Evolutionary conservation across 495 filamentous ascomycete genomes (phyloP).

Genomic region (Lasiosphaeriaceae sp.): DNA sequence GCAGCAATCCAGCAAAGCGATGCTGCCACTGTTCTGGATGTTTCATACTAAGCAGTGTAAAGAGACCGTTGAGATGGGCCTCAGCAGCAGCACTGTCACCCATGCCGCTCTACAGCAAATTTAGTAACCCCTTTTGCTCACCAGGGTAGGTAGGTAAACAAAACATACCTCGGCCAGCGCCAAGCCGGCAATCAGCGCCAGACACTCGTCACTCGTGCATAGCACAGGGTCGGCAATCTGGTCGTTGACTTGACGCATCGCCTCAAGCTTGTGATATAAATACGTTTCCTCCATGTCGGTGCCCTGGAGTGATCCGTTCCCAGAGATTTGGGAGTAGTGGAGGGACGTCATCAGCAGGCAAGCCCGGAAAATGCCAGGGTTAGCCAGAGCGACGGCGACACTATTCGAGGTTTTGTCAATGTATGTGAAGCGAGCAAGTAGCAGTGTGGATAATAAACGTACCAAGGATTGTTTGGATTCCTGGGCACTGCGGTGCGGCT

Average conservation of each 20-base stretch:
- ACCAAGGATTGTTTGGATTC: slow-evolving; percentile 16
- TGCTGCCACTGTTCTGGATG: slow-evolving; percentile 17
- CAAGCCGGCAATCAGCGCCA: slow-evolving; percentile 19
- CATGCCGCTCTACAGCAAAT: slow-evolving; percentile 12
- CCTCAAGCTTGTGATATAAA: slow-evolving; percentile 22
- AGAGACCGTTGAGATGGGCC: slow-evolving; percentile 21
- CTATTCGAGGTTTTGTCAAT: not conserved
- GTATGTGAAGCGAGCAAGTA: not conserved
- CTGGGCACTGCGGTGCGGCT: slow-evolving; percentile 13
- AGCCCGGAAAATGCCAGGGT: slow-evolving; percentile 16
- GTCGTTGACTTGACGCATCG: slow-evolving; percentile 18
- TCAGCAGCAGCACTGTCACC: slow-evolving; percentile 19
- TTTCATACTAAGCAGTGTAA: slow-evolving; percentile 17
- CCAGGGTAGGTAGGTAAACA: not conserved
- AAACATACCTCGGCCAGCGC: slow-evolving; percentile 22
- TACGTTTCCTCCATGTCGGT: slow-evolving; percentile 22
- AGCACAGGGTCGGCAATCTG: slow-evolving; percentile 11
- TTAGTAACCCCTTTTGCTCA: not conserved
- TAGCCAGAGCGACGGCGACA: slow-evolving; percentile 9
- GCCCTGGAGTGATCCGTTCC: not conserved
- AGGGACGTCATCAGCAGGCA: slow-evolving; percentile 18
- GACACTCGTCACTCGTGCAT: slow-evolving; percentile 14
- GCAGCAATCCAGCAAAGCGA: slow-evolving; percentile 17
- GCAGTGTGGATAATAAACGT: not conserved
- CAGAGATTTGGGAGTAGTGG: slow-evolving; percentile 18